Conservation (phyloP, 2,329 filamentous ascomycete species). For the Fusarium citri region DNA sequence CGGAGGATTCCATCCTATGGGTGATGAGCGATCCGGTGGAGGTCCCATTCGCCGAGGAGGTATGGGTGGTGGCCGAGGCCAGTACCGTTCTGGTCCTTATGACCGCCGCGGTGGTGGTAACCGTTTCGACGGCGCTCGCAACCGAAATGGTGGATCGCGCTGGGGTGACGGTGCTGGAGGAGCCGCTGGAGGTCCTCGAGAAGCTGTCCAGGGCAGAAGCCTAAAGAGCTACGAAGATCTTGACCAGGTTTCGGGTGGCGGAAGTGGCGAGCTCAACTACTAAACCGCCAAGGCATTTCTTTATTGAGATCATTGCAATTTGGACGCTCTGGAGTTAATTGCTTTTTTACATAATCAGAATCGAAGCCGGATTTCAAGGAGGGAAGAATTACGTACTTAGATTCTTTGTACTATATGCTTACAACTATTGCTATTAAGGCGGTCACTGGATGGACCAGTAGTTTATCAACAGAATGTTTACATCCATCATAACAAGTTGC, state of each 20-base stretch:
- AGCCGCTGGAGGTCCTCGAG: conserved; percentile 83
- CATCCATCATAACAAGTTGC: not conserved
- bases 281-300: conserved; percentile 56
- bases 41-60: conserved; percentile 78
- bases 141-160: conserved; percentile 64
- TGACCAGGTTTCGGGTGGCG: conserved; percentile 82
- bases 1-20: conserved; percentile 63
- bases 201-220: conserved; percentile 91
- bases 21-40: conserved; percentile 71
- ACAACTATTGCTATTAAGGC: conserved; percentile 17
- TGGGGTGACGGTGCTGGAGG: conserved; percentile 83
- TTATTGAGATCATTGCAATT: conserved; percentile 1
- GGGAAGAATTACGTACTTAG: conserved; percentile 13
- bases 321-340: conserved; percentile 32
- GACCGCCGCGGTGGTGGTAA: conserved; percentile 73
- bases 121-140: conserved; percentile 62
- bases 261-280: conserved; percentile 90
- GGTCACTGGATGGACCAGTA: not conserved
- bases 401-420: conserved; percentile 41
- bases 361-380: conserved; percentile 5
- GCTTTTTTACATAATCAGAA: conserved; percentile 29
- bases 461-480: conserved; percentile 14
- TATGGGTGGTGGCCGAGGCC: conserved; percentile 61
- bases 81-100: conserved; percentile 77
- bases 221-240: conserved; percentile 98